These are phyloP conservation scores for Aspergillus kassunensis DNA, from an alignment of 495 filamentous ascomycete genomes.

Conservation along the genomic window DNA sequence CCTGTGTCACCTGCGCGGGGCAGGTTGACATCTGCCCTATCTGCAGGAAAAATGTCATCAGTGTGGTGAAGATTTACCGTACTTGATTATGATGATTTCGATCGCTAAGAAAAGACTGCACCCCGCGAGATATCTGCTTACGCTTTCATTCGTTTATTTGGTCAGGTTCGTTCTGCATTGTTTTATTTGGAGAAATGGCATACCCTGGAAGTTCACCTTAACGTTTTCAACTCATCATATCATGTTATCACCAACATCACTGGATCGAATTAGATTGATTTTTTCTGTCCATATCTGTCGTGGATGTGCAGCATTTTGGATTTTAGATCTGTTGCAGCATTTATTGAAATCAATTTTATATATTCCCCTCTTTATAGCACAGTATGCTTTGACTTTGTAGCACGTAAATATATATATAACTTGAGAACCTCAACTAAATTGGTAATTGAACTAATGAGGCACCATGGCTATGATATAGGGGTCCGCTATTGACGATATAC, in stretches of 20 bases:
- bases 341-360: background rate
- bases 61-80: conserved; percentile 55
- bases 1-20: conserved; percentile 59
- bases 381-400: too few species aligned
- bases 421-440: too few species aligned
- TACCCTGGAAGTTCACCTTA: conserved; percentile 17
- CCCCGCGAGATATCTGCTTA: background rate
- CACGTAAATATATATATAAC: too few species aligned
- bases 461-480: too few species aligned
- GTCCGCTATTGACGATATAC: too few species aligned
- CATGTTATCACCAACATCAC: background rate
- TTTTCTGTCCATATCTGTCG: background rate
- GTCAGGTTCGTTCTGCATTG: conserved; percentile 12
- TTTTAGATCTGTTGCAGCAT: background rate
- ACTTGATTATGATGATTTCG: conserved; percentile 22
- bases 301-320: background rate
- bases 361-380: background rate
- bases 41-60: conserved; percentile 57
- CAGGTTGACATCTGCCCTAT: conserved; percentile 63
- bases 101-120: too few species aligned
- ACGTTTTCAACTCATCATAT: background rate
- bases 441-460: too few species aligned
- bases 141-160: conserved; percentile 12
- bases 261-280: background rate
- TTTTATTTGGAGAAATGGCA: conserved; percentile 18